Base-by-base conservation (phyloP, 176 grass and related monocot species). In the Elymus sibiricus region DNA sequence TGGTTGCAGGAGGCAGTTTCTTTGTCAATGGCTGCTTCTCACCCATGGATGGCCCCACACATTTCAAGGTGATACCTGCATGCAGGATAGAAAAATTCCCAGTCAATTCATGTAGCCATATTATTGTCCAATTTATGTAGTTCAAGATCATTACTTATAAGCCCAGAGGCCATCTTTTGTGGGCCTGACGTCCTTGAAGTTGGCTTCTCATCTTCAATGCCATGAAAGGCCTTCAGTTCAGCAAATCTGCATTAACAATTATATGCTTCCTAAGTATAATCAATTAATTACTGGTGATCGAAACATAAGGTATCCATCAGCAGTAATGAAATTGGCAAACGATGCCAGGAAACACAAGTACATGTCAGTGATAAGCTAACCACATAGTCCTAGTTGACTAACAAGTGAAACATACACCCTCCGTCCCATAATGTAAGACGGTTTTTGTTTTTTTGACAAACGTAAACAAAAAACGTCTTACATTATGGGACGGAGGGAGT, bases 11-110 rank as follows among this genome's bases (percentile, higher is more conserved):
- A 78, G 97, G 97, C 64, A 99, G 38, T 79, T 92, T 99, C 58
- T 96, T 99, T 24, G 82, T 91, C 85, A 99, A 79, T 24, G 92
- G 90, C 49, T 91, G 94, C 76, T 93, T 99, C 70, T 94, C 97
- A 65, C 92, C 94, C 90, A 99, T 91, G 63, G 94, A 99, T 76
- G 94, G 87, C n/a, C 97, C 97, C 58, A 99, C 86, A 80, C 97
- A 99, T 91, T 93, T 99, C 85, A 99, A 92, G 7, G 90, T 91
- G 67, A 96, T 38, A 85, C 87, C 97, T 99, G 76, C 49, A 89
- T 37, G 60, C 24, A 83, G 29, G 0, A 64, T 9, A 86, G 49
- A 82, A 74, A 28, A 73, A 7, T 64, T 5, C 10, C 11, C 38
- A 55, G 9, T 25, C 43, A 9, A 32, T 82, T 64, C 68, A 39